Evolutionary conservation across 2,329 filamentous ascomycete species (phyloP), one percentile per base, ranked within the genome.

Genomic region (Tolypocladium pustulatum): DNA sequence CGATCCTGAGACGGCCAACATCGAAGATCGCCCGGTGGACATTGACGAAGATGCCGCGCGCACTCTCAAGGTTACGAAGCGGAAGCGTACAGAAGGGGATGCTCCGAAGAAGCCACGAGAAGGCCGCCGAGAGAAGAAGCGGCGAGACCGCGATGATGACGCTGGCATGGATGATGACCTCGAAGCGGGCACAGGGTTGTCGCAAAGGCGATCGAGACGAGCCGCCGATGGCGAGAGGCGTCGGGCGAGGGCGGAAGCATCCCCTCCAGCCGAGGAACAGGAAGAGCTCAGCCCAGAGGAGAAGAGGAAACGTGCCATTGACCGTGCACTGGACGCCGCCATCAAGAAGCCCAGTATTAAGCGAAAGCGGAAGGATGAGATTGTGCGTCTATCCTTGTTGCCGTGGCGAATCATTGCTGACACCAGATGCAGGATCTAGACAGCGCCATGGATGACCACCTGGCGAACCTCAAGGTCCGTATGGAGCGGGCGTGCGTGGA

Each of bases 401-500:
- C 17, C 6, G 1, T 30, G 46, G 9, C 27, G 34, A 9, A 34
- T n/a, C 20, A 15, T n/a, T 22, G 43, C 67, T 71, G 64, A 71
- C 64, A 52, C 37, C 4, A 27, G n/a, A 32, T 8, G 20, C 66
- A 93, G 89, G 93, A 97, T 64, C 81, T 97, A 54, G 92, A 97
- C 71, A 87, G 91, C 67, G 87, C 89, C 75, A 89, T 93, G 64
- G 94, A 97, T 70, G 89, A 91, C 52, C 88, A 95, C 68, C 91
- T 99, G 63, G 90, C 90, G 59, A 81, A 88, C 55, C 87, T 99
- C 71, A 94, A 94, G 68, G 81, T 89, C 57, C 85, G 86, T 59
- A 99, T 99, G 92, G 91, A 94, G 65, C 82, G 86, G 64, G 94
- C 94, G 20, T 96, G 93, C 61, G 84, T 92, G 72, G 84, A 86